phyloP scores from a whole-genome alignment of 306 rosid species.

The Quercus cerris region DNA sequence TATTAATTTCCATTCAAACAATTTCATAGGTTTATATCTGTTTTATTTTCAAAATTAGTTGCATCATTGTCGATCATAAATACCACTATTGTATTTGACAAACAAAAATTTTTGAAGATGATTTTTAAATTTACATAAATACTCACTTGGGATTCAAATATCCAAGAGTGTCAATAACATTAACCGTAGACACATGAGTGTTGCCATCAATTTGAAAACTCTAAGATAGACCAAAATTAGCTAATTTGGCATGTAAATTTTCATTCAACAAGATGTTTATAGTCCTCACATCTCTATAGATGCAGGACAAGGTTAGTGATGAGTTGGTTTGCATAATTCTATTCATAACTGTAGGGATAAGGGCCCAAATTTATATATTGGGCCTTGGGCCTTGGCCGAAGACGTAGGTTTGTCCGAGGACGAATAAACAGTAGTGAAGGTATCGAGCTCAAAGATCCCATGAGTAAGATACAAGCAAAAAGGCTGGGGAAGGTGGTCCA shows the following conservation, averaged over 20 bases:
- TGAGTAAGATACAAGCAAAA: too few relatives aligned
- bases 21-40: background rate
- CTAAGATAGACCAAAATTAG: slow-evolving; percentile 46
- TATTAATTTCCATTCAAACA: background rate
- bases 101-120: too few relatives aligned
- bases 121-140: background rate
- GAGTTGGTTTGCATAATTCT: slow-evolving; percentile 34
- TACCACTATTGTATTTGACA: too few relatives aligned
- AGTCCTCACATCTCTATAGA: slow-evolving; percentile 21
- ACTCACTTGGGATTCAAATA: slow-evolving; percentile 39
- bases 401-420: too few relatives aligned
- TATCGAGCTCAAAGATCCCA: too few relatives aligned
- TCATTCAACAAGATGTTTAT: slow-evolving; percentile 41
- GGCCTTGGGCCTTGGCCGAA: too few relatives aligned
- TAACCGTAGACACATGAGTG: slow-evolving; percentile 22
- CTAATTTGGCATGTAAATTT: slow-evolving; percentile 39
- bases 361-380: too few relatives aligned
- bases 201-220: slow-evolving; percentile 13
- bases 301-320: background rate
- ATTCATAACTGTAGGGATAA: too few relatives aligned
- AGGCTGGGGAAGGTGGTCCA: too few relatives aligned
- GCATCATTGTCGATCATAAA: too few relatives aligned
- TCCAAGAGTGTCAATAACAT: slow-evolving; percentile 40
- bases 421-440: too few relatives aligned
- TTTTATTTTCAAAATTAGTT: background rate